Conservation (phyloP, 345 rosid genomes). For the Bruguiera gymnorhiza region DNA sequence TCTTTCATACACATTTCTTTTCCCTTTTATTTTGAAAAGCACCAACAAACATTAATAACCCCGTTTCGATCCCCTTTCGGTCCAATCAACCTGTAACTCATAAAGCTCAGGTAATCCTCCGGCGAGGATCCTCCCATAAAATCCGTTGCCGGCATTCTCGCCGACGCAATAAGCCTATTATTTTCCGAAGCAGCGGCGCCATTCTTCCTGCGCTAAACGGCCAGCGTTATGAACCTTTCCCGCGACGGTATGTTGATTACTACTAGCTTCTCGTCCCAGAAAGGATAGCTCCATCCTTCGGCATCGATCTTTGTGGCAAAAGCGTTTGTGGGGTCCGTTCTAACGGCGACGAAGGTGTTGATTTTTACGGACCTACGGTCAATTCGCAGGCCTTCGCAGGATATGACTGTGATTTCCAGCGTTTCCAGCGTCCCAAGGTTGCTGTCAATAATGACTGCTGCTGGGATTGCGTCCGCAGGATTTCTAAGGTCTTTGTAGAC, state of each 20-base stretch:
- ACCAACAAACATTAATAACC: slow-evolving; percentile 24
- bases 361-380: slow-evolving; percentile 17
- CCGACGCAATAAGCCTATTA: slow-evolving; percentile 18
- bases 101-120: slow-evolving; percentile 17
- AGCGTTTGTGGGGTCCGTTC: slow-evolving; percentile 3
- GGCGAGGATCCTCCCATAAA: slow-evolving; percentile 26
- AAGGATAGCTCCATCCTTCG: slow-evolving; percentile 21
- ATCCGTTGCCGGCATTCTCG: slow-evolving; percentile 24
- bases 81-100: slow-evolving; percentile 34
- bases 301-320: slow-evolving; percentile 6
- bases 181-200: neutral
- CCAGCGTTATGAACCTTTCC: slow-evolving; percentile 5
- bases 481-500: neutral
- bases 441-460: slow-evolving; percentile 2
- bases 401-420: slow-evolving; percentile 11
- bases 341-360: slow-evolving; percentile 16
- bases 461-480: neutral
- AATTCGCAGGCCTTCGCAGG: slow-evolving; percentile 24
- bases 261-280: slow-evolving; percentile 18
- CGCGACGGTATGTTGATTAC: slow-evolving; percentile 12
- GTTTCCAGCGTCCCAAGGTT: neutral
- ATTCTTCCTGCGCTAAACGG: slow-evolving; percentile 15
- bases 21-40: neutral
- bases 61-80: slow-evolving; percentile 18
- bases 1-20: too few species aligned